Conservation (phyloP, 192 early-diverging fungal genomes). For the Coemansia sp. region DNA sequence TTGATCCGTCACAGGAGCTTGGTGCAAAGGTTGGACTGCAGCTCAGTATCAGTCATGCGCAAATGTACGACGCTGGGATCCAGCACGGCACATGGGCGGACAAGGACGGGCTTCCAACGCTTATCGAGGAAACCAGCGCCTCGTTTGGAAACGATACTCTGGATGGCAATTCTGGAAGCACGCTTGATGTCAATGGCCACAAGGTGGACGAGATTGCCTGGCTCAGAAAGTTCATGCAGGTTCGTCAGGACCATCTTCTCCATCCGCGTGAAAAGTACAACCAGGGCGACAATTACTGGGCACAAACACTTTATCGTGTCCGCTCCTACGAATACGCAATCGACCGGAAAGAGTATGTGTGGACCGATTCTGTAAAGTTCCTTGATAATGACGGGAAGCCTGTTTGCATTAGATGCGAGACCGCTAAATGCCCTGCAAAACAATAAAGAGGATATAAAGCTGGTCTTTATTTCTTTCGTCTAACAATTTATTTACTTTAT, state of each 20-base stretch:
- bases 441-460: not conserved
- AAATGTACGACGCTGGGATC: constrained; percentile 51
- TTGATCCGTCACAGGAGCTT: constrained; percentile 23
- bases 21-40: constrained; percentile 23
- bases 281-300: constrained; percentile 18
- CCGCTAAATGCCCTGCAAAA: not conserved
- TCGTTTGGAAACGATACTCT: constrained; percentile 13
- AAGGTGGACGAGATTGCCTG: constrained; percentile 22
- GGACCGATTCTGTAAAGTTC: constrained; percentile 17
- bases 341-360: constrained; percentile 7
- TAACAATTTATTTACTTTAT: too few relatives aligned
- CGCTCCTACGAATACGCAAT: constrained; percentile 33
- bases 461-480: too few relatives aligned
- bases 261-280: constrained; percentile 23
- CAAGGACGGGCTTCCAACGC: constrained; percentile 21
- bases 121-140: constrained; percentile 17
- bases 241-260: constrained; percentile 30
- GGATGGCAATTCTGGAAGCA: constrained; percentile 7
- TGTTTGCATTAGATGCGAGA: constrained; percentile 6
- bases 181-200: constrained; percentile 12
- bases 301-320: constrained; percentile 18
- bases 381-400: constrained; percentile 42
- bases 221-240: constrained; percentile 30
- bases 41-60: constrained; percentile 28
- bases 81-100: constrained; percentile 32